phyloP scores from a whole-genome alignment of 306 rosid species.

The Mucuna pruriens region DNA sequence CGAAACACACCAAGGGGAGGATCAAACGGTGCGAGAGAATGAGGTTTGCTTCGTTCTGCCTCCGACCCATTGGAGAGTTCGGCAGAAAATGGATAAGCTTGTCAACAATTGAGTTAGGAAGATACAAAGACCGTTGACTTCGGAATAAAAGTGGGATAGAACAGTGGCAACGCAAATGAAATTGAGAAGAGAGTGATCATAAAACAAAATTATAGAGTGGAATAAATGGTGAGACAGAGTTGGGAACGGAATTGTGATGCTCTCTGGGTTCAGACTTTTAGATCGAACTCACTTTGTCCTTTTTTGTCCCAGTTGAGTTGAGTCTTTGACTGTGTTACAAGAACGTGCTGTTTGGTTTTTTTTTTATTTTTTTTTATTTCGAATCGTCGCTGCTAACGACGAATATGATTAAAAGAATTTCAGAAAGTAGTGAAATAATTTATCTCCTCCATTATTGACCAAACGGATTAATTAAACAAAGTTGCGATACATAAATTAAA shows the following conservation, averaged over 20 bases:
- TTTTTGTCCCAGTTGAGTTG: not conserved
- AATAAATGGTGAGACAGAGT: not conserved
- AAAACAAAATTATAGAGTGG: not conserved
- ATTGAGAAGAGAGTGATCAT: not conserved
- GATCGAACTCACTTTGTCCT: not conserved
- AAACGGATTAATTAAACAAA: not conserved
- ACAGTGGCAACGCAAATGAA: slow-evolving; percentile 7
- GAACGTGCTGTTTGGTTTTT: slow-evolving; percentile 1
- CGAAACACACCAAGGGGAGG: slow-evolving; percentile 51
- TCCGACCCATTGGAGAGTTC: slow-evolving; percentile 69
- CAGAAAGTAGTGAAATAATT: slow-evolving; percentile 10
- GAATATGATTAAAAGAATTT: not conserved
- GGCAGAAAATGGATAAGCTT: slow-evolving; percentile 34
- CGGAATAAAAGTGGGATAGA: not conserved
- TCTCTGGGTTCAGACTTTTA: not conserved
- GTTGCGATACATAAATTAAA: not conserved
- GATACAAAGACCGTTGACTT: slow-evolving; percentile 54
- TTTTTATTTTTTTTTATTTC: not conserved
- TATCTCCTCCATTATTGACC: slow-evolving; percentile 16
- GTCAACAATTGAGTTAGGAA: slow-evolving; percentile 13
- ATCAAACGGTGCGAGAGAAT: slow-evolving; percentile 45
- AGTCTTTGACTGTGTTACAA: slow-evolving; percentile 16
- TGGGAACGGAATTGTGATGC: not conserved
- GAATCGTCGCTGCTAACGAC: not conserved
- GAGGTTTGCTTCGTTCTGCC: slow-evolving; percentile 51